phyloP scores from a whole-genome alignment of 176 grass and related monocot species.

The Oryza brachyantha region DNA sequence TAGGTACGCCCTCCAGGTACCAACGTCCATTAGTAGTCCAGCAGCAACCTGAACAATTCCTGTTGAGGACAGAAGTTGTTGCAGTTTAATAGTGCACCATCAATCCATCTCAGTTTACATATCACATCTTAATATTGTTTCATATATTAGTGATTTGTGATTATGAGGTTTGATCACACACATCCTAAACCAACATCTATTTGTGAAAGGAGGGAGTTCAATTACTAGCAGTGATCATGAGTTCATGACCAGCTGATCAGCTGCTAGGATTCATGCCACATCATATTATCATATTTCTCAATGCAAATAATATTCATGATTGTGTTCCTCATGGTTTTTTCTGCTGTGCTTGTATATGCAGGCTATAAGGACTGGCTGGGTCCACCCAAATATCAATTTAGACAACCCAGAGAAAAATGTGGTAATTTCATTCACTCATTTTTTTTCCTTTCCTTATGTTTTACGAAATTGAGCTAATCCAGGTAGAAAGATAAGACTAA shows the following conservation, averaged over 20 bases:
- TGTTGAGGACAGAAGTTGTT: background rate
- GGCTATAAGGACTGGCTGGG: constrained; percentile 96
- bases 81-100: background rate
- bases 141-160: background rate
- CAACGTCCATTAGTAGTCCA: background rate
- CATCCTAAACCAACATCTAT: background rate
- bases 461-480: background rate
- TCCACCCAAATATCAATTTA: constrained; percentile 98
- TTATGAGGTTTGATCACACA: background rate
- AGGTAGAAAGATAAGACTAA: background rate
- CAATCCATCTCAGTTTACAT: background rate
- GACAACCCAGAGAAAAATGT: constrained; percentile 82
- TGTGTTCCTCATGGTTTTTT: constrained; percentile 18
- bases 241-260: background rate
- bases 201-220: background rate
- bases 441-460: background rate
- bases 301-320: constrained; percentile 19
- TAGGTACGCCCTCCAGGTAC: background rate
- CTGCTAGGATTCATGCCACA: background rate
- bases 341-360: constrained; percentile 44
- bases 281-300: background rate
- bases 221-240: too few relatives aligned
- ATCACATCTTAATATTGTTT: background rate
- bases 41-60: background rate
- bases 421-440: constrained; percentile 46